Evolutionary conservation across 2,329 filamentous ascomycete genomes (phyloP).

Genomic region (Macrophomina pseudophaseolina): DNA sequence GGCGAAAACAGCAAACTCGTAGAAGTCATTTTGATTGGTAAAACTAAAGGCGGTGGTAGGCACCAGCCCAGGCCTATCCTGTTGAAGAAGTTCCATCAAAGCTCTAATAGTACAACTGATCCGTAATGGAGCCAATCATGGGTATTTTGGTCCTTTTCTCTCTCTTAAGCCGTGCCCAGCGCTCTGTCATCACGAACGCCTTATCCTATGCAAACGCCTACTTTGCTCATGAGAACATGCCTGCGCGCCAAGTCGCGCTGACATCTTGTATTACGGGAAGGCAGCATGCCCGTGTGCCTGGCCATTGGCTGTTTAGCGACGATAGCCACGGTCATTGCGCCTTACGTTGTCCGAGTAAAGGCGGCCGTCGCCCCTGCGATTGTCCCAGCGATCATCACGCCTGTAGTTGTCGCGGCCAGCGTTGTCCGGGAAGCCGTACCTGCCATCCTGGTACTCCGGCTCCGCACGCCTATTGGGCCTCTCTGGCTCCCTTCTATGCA

Average conservation of each 20-base stretch:
- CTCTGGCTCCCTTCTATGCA: constrained; percentile 25
- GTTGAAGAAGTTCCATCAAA: background rate
- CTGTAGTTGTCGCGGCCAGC: constrained; percentile 15
- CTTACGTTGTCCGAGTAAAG: constrained; percentile 26
- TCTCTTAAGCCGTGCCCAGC: constrained; percentile 1
- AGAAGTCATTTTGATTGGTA: constrained; percentile 8
- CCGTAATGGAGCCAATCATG: constrained; percentile 21
- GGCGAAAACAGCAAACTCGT: constrained; percentile 66
- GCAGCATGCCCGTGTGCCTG: background rate
- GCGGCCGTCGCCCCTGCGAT: constrained; percentile 11
- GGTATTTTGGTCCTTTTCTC: constrained; percentile 19
- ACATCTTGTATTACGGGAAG: background rate
- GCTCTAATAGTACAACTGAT: constrained; percentile 2
- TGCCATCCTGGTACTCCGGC: constrained; percentile 49
- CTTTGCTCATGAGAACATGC: constrained; percentile 1
- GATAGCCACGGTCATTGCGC: constrained; percentile 24
- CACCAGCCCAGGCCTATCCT: background rate
- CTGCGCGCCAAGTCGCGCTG: background rate
- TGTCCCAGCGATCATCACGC: constrained; percentile 24
- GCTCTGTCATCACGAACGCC: constrained; percentile 1
- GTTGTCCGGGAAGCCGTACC: constrained; percentile 45
- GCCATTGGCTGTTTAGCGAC: background rate
- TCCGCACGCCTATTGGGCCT: constrained; percentile 39
- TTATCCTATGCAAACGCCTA: constrained; percentile 19
- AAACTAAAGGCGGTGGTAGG: background rate